Evolutionary conservation across 345 rosid species (phyloP), one percentile per base, ranked within the genome.

Genomic region (Eucalyptus sideroxylon): DNA sequence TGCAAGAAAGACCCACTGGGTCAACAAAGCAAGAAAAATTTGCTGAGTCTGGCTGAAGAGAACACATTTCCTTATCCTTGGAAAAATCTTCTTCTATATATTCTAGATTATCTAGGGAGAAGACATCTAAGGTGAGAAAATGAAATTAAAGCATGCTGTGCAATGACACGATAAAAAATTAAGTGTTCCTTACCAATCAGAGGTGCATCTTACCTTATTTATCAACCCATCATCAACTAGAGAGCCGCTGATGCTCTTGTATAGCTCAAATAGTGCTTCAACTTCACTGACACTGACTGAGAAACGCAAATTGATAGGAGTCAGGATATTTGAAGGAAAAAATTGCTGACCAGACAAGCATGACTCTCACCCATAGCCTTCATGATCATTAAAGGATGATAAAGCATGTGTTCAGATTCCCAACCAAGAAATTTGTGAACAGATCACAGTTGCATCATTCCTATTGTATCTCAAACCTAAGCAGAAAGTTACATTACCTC

Each of bases 211-310:
- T 94, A 97, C 99, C 99, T 98, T 96, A 94, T 93, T 96, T 89
- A 98, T 97, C 91, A 97, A 90, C 91, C 99, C 99, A 94, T 98
- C 99, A 87, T 98, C 99, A 91, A 97, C 91, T 89, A 97, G 96
- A 30, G 99, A 97, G 91, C 99, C 93, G 93, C 99, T 97, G 94
- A 98, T 96, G 96, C 97, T 98, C 95, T 97, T 97, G 94, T 93
- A 98, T 67, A 98, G 93, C 93, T 97, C 99, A 92, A 96, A 97
- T 44, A 98, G 93, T 86, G 99, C 99, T 95, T 98, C 99, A 92
- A 98, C 99, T 95, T 98, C 99, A 93, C 98, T 97, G 49, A 98
- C 99, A 92, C 98, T 96, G 93, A 97, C 99, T 98, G 99, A 86
- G 88, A 89, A 90, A 89, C 87, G 49, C 30, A 87, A 90, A 83